Base-by-base conservation (phyloP, 2,329 filamentous ascomycete genomes). In the Fusarium torreyae region DNA sequence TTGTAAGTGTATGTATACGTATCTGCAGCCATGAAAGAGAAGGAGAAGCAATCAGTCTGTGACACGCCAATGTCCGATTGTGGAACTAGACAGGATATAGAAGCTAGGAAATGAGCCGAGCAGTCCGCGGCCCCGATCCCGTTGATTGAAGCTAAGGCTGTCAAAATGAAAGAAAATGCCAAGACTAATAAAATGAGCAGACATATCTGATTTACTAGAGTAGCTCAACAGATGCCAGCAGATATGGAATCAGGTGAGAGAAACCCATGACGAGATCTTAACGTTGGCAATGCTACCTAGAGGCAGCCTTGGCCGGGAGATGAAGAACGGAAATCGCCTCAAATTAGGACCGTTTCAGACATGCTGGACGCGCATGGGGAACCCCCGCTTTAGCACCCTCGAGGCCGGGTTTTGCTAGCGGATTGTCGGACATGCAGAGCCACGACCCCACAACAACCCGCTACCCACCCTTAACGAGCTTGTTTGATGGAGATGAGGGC, bases 271-370 rank as follows among this genome's bases (percentile, higher is more conserved):
- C 38, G 22, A 33, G 44, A 48, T 40, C 22, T 40, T 36, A 56
- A 39, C 36, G 39, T 28, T 59, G 45, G 36, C 31, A 42, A 31
- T 49, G 33, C n/a, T 33, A 48, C 36, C 31, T 28, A 67, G 45
- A 39, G 15, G n/a, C 22, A 28, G 44, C 26, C 58, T 57, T 66
- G 58, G 49, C 28, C 42, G 62, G 70, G 72, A 74, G 69, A 75
- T 74, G 72, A 74, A 40, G 48, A 66, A 71, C 50, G 66, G 66
- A 66, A 60, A 44, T 51, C 46, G 54, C 59, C 60, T 68, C 55
- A 58, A 58, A 56, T 72, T 75, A 74, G 73, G 46, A 50, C 52
- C 36, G 73, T 75, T 75, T 75, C 73, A 75, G 68, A 73, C 38
- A 70, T 64, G 42, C 46, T 57, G 54, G 28, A 51, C 53, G 44